phyloP scores from a whole-genome alignment of 2,329 filamentous ascomycete species.

The Aspergillus japonicus region DNA sequence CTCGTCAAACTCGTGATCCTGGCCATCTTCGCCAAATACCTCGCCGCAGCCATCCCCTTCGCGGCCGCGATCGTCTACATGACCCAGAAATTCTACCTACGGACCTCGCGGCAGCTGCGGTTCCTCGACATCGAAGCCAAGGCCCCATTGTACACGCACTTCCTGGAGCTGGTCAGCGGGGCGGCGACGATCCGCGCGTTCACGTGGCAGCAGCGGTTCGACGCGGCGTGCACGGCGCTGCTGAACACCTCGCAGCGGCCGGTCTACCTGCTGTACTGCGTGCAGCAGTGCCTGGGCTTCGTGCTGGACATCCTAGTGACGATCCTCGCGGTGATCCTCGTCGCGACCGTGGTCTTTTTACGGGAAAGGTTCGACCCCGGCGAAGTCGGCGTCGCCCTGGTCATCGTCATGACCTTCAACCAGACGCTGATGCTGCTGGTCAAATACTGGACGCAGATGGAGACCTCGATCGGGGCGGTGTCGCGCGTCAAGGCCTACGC shows the following conservation, averaged over 20 bases:
- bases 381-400: conserved; percentile 48
- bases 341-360: conserved; percentile 44
- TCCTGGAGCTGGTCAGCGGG: conserved; percentile 51
- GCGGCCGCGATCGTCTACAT: conserved; percentile 38
- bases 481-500: conserved; percentile 50
- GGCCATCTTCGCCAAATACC: not conserved
- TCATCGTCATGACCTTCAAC: conserved; percentile 49
- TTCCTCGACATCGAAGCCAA: conserved; percentile 55
- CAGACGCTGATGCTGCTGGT: conserved; percentile 39
- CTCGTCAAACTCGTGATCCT: not conserved
- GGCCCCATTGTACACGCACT: conserved; percentile 51
- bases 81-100: conserved; percentile 48
- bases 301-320: conserved; percentile 46
- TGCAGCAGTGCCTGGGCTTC: conserved; percentile 47
- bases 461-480: conserved; percentile 34
- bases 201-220: conserved; percentile 44
- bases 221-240: conserved; percentile 36
- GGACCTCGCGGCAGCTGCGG: conserved; percentile 48
- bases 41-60: conserved; percentile 40
- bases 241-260: conserved; percentile 46
- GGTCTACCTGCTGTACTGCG: conserved; percentile 46
- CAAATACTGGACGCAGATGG: conserved; percentile 22
- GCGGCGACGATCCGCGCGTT: conserved; percentile 53
- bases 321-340: conserved; percentile 41
- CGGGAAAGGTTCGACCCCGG: conserved; percentile 40